Base-by-base conservation (phyloP, 176 grass and related monocot genomes). In the Areca catechu region DNA sequence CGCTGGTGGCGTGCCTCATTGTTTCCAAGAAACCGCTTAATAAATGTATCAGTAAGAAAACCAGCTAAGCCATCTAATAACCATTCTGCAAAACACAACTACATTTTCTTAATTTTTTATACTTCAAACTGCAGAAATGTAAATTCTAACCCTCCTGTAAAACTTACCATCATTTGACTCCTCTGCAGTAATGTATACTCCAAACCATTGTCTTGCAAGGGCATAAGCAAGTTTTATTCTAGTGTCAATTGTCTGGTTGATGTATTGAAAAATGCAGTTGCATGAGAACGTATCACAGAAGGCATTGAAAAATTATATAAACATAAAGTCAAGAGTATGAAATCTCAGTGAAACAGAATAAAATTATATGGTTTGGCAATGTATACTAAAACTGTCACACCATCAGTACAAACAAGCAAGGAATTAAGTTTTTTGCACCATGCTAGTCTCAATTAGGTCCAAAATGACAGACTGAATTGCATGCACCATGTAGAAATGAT, bases 141-240 rank as follows among this genome's bases (percentile, higher is more conserved):
- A 43, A 43, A 12, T 43, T 9, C 34, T 3, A 12, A 43, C 7
- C 7, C 9, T 12, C 10, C 34, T 43, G 34, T 43, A 69, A 51
- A 50, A 70, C 64, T 73, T 77, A 97, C 93, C 86, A 53, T 97
- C 93, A 80, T 24, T 87, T 49, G 78, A 48, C 61, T 97, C 93
- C 60, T 97, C 83, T 16, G 93, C 93, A 66, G 80, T 91, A 69
- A 89, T 79, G 66, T 85, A 91, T 80, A 91, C 74, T 74, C 93
- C 93, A 85, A 97, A 97, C 93, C 93, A 97, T 74, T 97, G 93
- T 61, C 66, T 88, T 82, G 93, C 83, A 67, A 97, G 80, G 57
- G 86, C 80, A 67, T 82, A 79, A 63, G 93, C 86, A 65, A 97
- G 56, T 82, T 88, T 97, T 58, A 91, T 82, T 82, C 93, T 90